Evolutionary conservation across 2,329 filamentous ascomycete species (phyloP).

Genomic region (Aspergillus hortae): DNA sequence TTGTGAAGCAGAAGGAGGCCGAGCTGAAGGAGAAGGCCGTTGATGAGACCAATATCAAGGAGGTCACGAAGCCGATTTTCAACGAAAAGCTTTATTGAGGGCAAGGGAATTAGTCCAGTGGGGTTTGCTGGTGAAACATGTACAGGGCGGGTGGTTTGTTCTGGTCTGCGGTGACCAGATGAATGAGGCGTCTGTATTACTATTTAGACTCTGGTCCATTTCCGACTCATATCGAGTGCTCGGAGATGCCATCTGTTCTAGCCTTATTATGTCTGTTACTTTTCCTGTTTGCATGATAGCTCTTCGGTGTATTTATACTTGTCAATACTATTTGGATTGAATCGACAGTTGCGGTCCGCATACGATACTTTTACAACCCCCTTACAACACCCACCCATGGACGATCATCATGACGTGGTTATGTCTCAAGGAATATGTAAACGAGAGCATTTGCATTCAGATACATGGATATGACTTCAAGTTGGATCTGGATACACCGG

Average conservation of each 20-base stretch:
- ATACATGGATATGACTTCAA: too few species aligned
- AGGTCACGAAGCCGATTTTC: conserved; percentile 29
- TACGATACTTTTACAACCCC: background rate
- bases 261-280: background rate
- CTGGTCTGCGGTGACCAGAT: conserved; percentile 4
- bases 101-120: conserved; percentile 1
- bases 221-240: conserved; percentile 1
- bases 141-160: conserved; percentile 3
- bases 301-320: conserved; percentile 34
- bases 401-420: too few species aligned
- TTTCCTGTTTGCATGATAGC: conserved; percentile 21
- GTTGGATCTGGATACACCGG: conserved; percentile 5
- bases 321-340: conserved; percentile 19
- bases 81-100: conserved; percentile 27
- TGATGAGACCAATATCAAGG: conserved; percentile 30
- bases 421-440: background rate
- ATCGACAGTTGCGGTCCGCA: background rate
- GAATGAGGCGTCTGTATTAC: conserved; percentile 18
- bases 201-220: conserved; percentile 13
- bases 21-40: conserved; percentile 37
- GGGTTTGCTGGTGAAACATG: background rate
- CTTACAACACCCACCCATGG: background rate
- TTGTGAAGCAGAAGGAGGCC: conserved; percentile 41
- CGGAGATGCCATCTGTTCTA: background rate
- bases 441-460: background rate